A percentile compares a stretch with the other conserved stretches of the same genome.
Conservation (phyloP, 495 filamentous ascomycete genomes). For the Aspergillus mulundensis region DNA sequence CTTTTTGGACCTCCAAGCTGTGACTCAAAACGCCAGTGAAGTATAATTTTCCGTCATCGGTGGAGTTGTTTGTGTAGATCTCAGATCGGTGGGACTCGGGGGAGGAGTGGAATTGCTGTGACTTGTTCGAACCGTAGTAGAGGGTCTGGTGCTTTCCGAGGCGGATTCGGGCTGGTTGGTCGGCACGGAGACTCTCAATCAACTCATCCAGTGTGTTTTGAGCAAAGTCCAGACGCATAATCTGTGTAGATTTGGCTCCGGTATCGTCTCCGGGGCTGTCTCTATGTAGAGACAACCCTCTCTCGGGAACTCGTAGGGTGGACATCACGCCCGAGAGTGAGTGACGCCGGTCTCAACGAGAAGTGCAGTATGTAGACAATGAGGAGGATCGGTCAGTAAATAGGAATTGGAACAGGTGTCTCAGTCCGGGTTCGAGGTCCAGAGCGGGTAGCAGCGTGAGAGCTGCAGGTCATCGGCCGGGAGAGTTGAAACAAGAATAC, state of each 20-base stretch:
- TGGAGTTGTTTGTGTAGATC: conserved; percentile 41
- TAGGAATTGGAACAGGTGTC: conserved; percentile 13
- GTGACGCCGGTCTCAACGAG: background rate
- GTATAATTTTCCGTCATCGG: conserved; percentile 43
- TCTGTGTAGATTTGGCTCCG: conserved; percentile 39
- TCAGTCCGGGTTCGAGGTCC: conserved; percentile 18
- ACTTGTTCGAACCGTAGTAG: conserved; percentile 52
- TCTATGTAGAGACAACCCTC: conserved; percentile 46
- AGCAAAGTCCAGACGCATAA: conserved; percentile 62
- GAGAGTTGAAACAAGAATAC: conserved; percentile 34
- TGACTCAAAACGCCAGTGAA: conserved; percentile 55
- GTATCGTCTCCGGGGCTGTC: conserved; percentile 30
- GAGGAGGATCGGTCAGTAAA: conserved; percentile 10
- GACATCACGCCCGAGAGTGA: conserved; percentile 32
- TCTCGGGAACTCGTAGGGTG: conserved; percentile 41
- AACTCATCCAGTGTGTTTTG: conserved; percentile 66
- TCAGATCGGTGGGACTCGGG: conserved; percentile 48
- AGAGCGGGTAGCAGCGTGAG: conserved; percentile 40
- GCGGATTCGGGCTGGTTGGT: conserved; percentile 52
- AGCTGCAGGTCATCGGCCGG: conserved; percentile 44
- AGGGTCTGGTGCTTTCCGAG: conserved; percentile 47
- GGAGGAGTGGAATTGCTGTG: conserved; percentile 46
- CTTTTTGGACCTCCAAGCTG: conserved; percentile 52
- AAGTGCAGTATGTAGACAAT: conserved; percentile 8
- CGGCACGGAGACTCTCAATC: conserved; percentile 60